Evolutionary conservation across 2,329 filamentous ascomycete genomes (phyloP), one percentile per base, ranked within the genome.

Genomic region (Lachnellula hyalina): DNA sequence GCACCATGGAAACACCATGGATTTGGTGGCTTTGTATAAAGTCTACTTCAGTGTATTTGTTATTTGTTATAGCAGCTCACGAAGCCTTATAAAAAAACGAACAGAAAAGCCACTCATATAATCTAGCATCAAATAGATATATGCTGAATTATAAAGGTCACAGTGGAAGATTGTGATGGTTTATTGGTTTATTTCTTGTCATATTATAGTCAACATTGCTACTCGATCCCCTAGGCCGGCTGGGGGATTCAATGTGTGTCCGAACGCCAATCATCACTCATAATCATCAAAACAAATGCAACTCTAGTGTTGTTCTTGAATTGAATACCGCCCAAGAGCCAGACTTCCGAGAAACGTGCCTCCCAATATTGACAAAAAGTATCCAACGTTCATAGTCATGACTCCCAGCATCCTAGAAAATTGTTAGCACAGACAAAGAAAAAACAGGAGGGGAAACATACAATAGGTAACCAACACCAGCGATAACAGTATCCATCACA

Each of bases 351-450:
- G 68, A 67, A 97, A 96, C 1, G 87, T 81, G 14, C 87, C 87
- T 4, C 77, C 86, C 11, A 95, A 77, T n/a, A 92, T 80, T 0
- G 88, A 91, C 52, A 90, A 72, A 70, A 93, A 93, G 69, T 94
- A 94, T 12, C 89, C 90, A 15, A 93, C 81, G 64, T 94, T 94
- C 75, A 90, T 83, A 1, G 89, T 92, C 90, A 94, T 96, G 68
- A 95, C 87, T 14, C 88, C 89, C 73, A 96, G 75, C 91, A 96
- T 96, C 56, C 91, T 96, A 63, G 17, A 49, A 11, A 19, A 11
- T 51, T 51, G 56, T 61, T 51, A 64, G 60, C 25, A 55, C 55
- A 32, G 1, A 11, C 23, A 54, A 57, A 35, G 1, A 9, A 5
- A 14, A 35, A 25, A 47, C 32, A 28, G 58, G 11, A 21, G 28